phyloP scores from a whole-genome alignment of 2,329 filamentous ascomycete genomes.

The Chaetothyriales sp. region DNA sequence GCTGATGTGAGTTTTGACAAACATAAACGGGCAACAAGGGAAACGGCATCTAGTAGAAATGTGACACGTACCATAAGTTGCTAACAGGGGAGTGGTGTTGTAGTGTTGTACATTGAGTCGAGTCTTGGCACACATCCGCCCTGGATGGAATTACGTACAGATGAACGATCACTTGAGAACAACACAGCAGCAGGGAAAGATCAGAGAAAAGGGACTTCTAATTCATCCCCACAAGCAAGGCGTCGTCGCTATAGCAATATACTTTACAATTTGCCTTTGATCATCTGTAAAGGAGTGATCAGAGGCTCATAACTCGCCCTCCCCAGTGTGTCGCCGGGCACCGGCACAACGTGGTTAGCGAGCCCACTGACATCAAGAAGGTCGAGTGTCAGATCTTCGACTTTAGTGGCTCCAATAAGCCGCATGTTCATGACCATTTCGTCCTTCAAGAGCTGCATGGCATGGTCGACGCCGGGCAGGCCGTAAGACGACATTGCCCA shows the following conservation, averaged over 20 bases:
- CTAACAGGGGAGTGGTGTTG: too few relatives aligned
- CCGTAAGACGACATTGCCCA: slow-evolving; percentile 95
- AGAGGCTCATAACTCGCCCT: slow-evolving; percentile 43
- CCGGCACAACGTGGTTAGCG: slow-evolving; percentile 40
- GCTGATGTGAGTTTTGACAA: too few relatives aligned
- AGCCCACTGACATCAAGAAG: slow-evolving; percentile 66
- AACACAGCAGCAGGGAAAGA: neutral
- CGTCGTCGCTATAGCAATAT: neutral
- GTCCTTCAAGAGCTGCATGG: slow-evolving; percentile 83
- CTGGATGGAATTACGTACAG: too few relatives aligned
- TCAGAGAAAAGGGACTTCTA: neutral
- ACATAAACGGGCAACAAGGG: too few relatives aligned
- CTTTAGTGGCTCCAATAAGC: slow-evolving; percentile 60
- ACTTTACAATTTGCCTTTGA: slow-evolving; percentile 27
- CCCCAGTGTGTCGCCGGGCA: slow-evolving; percentile 48
- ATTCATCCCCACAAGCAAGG: neutral
- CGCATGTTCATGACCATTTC: slow-evolving; percentile 99
- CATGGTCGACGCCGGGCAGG: slow-evolving; percentile 68
- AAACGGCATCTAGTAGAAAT: too few relatives aligned
- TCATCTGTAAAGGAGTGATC: slow-evolving; percentile 34
- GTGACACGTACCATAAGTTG: too few relatives aligned
- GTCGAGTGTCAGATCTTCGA: slow-evolving; percentile 65
- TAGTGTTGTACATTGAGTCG: too few relatives aligned
- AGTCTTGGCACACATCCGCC: too few relatives aligned
- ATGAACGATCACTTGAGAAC: too few relatives aligned